Evolutionary conservation across 192 early-diverging fungal genomes (phyloP).

Genomic region (Backusella morwellensis): DNA sequence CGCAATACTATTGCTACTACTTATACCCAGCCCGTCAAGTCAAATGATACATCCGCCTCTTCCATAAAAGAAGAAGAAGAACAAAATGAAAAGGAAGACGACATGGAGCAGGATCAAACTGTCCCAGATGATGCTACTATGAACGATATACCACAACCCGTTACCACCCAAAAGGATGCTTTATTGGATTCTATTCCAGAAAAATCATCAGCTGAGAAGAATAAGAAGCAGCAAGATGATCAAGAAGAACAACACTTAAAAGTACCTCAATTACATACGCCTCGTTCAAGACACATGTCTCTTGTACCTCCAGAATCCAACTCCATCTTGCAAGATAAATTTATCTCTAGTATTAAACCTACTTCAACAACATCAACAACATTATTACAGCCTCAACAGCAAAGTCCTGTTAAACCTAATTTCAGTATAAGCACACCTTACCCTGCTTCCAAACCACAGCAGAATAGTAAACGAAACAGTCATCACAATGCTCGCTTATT

Average conservation of each 20-base stretch:
- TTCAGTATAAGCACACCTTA: conserved; percentile 29
- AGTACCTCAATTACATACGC: neutral
- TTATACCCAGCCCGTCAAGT: neutral
- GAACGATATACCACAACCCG: neutral
- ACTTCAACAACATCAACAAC: neutral
- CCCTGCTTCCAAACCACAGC: neutral
- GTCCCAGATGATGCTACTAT: neutral
- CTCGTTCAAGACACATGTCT: conserved; percentile 8
- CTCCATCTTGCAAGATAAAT: conserved; percentile 35
- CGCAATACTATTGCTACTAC: conserved; percentile 12
- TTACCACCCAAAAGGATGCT: neutral
- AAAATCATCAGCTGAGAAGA: neutral
- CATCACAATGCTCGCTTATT: neutral
- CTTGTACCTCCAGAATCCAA: conserved; percentile 9
- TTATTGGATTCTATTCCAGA: neutral
- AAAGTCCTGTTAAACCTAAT: neutral
- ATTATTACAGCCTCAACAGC: neutral
- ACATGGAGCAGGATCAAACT: neutral
- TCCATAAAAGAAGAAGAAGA: conserved; percentile 3
- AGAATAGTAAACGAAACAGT: neutral
- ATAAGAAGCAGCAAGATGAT: neutral
- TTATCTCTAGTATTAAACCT: conserved; percentile 32
- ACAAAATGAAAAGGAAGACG: neutral
- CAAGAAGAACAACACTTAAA: neutral
- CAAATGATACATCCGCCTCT: neutral